Conservation (phyloP, 495 filamentous ascomycete genomes). For the Talaromyces proteolyticus region DNA sequence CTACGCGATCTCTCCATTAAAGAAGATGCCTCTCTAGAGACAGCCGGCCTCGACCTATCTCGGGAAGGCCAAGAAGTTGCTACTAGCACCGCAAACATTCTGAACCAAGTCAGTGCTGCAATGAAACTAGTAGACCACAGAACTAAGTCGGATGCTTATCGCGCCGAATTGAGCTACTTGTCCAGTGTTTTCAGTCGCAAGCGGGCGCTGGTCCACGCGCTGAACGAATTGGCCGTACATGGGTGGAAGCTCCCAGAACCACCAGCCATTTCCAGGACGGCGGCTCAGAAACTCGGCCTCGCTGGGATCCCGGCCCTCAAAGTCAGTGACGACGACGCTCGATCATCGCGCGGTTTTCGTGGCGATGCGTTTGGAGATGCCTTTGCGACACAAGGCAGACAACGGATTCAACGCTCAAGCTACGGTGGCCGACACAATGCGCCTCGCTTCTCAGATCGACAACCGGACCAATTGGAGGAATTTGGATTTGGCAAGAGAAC, state of each 20-base stretch:
- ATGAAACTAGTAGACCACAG: constrained; percentile 21
- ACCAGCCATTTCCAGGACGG: constrained; percentile 41
- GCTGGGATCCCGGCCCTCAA: constrained; percentile 35
- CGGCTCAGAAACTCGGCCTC: constrained; percentile 44
- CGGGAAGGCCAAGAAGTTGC: constrained; percentile 17
- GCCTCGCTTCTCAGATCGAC: no score
- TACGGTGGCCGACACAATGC: no score
- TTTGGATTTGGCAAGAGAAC: no score
- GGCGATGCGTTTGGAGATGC: no score
- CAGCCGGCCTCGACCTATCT: constrained; percentile 49
- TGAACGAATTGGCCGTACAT: constrained; percentile 57
- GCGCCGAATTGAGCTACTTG: constrained; percentile 38
- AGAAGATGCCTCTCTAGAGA: constrained; percentile 44
- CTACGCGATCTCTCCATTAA: constrained; percentile 61
- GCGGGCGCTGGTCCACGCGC: constrained; percentile 33
- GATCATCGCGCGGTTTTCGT: not conserved
- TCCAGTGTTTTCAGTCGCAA: constrained; percentile 20
- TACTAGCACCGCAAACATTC: constrained; percentile 20
- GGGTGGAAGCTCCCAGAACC: constrained; percentile 56
- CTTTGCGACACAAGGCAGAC: no score
- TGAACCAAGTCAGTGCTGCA: constrained; percentile 29
- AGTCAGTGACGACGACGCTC: constrained; percentile 16
- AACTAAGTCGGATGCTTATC: constrained; percentile 49
- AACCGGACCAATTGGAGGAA: no score
- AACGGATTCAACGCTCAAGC: no score